Conservation (phyloP, 1,284 basidiomycete species). For the Inonotus hispidus region DNA sequence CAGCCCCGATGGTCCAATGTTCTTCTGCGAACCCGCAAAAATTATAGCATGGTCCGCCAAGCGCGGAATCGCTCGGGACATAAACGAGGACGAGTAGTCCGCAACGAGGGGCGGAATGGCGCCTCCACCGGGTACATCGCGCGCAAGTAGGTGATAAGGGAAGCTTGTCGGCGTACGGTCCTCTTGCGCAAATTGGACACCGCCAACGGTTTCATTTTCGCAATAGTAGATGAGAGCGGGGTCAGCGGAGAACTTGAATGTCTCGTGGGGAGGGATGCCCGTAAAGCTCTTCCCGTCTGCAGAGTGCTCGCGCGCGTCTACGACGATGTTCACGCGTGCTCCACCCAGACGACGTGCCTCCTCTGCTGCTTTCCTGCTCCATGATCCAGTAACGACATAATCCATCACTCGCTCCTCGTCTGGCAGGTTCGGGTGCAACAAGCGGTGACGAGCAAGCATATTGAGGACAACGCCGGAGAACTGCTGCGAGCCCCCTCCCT, state of each 20-base stretch:
- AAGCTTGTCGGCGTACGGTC: slow-evolving; percentile 56
- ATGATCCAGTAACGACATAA: slow-evolving; percentile 88
- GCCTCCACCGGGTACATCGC: slow-evolving; percentile 28
- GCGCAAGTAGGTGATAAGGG: slow-evolving; percentile 76
- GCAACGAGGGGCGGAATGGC: slow-evolving; percentile 79
- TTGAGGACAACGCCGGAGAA: slow-evolving; percentile 90
- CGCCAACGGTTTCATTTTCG: slow-evolving; percentile 99
- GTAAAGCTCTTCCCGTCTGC: slow-evolving; percentile 71
- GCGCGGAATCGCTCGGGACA: slow-evolving; percentile 89
- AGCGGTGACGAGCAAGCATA: slow-evolving; percentile 73
- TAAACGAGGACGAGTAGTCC: slow-evolving; percentile 96
- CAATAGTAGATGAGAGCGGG: slow-evolving; percentile 97
- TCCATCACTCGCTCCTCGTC: slow-evolving; percentile 63
- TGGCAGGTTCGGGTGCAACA: slow-evolving; percentile 55
- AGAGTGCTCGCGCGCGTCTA: slow-evolving; percentile 58
- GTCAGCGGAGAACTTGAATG: slow-evolving; percentile 73
- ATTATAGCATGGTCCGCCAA: slow-evolving; percentile 89
- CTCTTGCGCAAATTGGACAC: slow-evolving; percentile 76
- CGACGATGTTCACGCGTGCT: slow-evolving; percentile 61
- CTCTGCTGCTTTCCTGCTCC: slow-evolving; percentile 82
- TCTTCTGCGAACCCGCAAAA: slow-evolving; percentile 99
- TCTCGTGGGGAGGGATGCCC: slow-evolving; percentile 67
- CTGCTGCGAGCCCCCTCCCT: slow-evolving; percentile 87
- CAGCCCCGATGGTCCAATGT: slow-evolving; percentile 91
- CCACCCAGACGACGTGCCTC: slow-evolving; percentile 71